Evolutionary conservation across 2,329 filamentous ascomycete genomes (phyloP).

Genomic region (Lecanoromycetidae sp.): DNA sequence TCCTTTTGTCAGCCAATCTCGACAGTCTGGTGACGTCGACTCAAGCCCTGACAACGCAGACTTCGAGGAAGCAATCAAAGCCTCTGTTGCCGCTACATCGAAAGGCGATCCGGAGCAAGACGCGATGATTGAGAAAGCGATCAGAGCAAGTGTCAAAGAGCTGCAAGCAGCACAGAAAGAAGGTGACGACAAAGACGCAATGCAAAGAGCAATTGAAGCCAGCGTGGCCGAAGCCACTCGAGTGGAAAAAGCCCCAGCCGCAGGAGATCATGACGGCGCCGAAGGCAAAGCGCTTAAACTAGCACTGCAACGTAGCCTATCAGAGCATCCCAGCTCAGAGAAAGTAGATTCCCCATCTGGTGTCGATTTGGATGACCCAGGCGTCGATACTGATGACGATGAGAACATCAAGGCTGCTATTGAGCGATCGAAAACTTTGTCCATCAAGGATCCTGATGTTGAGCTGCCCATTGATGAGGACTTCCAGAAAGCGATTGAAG

Average conservation of each 20-base stretch:
- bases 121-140: slow-evolving; percentile 56
- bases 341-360: slow-evolving; percentile 12
- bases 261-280: slow-evolving; percentile 1
- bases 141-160: slow-evolving; percentile 58
- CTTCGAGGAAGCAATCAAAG: slow-evolving; percentile 59
- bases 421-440: slow-evolving; percentile 28
- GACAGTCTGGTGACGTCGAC: slow-evolving; percentile 15
- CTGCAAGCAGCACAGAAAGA: slow-evolving; percentile 31
- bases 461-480: slow-evolving; percentile 31
- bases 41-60: slow-evolving; percentile 35
- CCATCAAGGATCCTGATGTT: neutral
- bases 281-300: slow-evolving; percentile 4
- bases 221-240: slow-evolving; percentile 35
- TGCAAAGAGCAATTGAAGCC: slow-evolving; percentile 39
- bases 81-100: slow-evolving; percentile 58
- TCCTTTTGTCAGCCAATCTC: slow-evolving; percentile 12
- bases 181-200: slow-evolving; percentile 34
- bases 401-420: slow-evolving; percentile 32
- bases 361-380: slow-evolving; percentile 20
- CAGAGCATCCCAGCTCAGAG: slow-evolving; percentile 24
- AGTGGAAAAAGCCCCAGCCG: no score
- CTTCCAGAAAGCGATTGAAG: slow-evolving; percentile 37
- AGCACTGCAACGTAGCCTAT: slow-evolving; percentile 20
- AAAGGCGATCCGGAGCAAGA: slow-evolving; percentile 59
- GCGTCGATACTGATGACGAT: slow-evolving; percentile 24